Base-by-base conservation (phyloP, 2,329 filamentous ascomycete species). In the Colletotrichum truncatum region DNA sequence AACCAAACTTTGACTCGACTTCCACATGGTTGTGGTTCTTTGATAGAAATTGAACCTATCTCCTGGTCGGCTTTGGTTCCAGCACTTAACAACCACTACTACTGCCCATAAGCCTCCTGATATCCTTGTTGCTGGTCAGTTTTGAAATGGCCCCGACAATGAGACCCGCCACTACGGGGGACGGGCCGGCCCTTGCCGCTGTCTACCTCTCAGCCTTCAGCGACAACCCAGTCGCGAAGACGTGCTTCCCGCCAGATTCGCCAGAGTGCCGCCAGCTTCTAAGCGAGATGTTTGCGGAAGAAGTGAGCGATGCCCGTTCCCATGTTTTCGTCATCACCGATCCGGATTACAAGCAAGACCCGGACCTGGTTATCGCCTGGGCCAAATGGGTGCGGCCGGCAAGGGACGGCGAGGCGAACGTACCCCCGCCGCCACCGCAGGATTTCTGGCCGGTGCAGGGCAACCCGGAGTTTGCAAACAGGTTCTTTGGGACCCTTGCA, bases 121-220 rank as follows among this genome's bases (percentile, higher is more conserved):
- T 0, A 9, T 7, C 3, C 1, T 18, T 23, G 1, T 8, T 0
- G 21, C 14, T 6, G 2, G 18, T 38, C 14, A 9, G 11, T 26
- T 39, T 38, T 10, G 12, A 4, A 9, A 76, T 76, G 74, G 21
- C 68, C 21, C 48, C 74, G 43, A 64, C 64, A 11, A 53, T 85
- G 49, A 78, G 82, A 39, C 73, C 74, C 34, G 84, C 80, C 43
- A 77, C 71, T 1, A 67, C 73, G 12, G 72, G 71, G 11, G 85
- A 87, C 71, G 73, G 79, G 3, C 69, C 77, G 10, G 72, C 66
- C 16, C 73, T 87, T 25, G 77, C 73, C 48, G 73, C 78, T 10
- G 76, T 83, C 67, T 84, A 84, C 71, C 73, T 82, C 66, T 75
- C 77, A 10, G 81, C 82, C 43, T 87, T 87, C 69, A 59, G 67